Evolutionary conservation across 2,329 filamentous ascomycete species (phyloP).

Genomic region (Trichoderma pleuroti): DNA sequence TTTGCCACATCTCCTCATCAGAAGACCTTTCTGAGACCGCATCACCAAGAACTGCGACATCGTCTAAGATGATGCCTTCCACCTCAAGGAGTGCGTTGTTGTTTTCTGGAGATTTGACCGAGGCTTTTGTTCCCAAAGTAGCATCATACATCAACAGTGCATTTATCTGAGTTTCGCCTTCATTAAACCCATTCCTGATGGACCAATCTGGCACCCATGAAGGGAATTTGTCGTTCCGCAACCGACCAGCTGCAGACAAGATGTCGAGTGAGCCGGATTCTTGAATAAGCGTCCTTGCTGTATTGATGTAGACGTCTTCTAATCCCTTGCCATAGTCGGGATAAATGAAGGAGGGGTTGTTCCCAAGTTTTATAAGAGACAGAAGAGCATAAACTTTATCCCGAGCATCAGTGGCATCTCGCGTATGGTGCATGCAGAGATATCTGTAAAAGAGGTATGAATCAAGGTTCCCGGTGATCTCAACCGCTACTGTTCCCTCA

Average conservation of each 20-base stretch:
- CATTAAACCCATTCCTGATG: neutral
- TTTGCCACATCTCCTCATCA: neutral
- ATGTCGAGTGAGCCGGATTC: neutral
- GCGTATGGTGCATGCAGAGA: neutral
- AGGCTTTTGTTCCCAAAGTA: neutral
- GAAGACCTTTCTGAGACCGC: neutral
- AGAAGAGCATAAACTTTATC: conserved; percentile 4
- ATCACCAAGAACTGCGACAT: neutral
- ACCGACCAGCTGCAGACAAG: neutral
- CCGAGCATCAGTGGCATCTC: neutral
- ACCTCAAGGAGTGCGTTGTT: neutral
- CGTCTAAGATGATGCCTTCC: neutral
- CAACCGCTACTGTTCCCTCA: neutral
- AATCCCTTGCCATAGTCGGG: neutral
- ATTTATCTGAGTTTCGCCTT: neutral
- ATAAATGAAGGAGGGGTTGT: neutral
- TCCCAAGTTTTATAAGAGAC: neutral
- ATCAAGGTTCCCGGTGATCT: neutral
- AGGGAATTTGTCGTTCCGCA: neutral
- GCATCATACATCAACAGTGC: neutral
- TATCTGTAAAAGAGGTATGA: neutral
- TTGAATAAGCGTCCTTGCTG: neutral
- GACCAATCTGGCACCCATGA: neutral
- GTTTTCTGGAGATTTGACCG: neutral
- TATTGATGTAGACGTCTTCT: neutral